These are phyloP conservation scores for Bipolaris zeicola DNA, from an alignment of 2,329 filamentous ascomycete genomes.

Conservation along the genomic window DNA sequence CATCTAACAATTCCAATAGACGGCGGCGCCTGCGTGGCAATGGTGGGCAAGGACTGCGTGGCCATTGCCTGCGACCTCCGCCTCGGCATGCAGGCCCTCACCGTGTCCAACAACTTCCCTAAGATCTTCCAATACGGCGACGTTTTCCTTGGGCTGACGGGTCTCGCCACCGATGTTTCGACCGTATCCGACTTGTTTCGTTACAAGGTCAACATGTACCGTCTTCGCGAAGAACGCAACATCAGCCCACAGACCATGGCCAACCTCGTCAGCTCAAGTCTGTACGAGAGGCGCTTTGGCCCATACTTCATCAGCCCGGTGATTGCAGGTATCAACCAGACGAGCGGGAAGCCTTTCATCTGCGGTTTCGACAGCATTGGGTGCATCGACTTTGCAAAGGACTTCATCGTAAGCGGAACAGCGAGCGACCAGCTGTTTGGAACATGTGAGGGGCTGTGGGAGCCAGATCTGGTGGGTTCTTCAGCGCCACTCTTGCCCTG, in stretches of 20 bases:
- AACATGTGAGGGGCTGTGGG: conserved; percentile 97
- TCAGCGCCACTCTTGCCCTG: not conserved
- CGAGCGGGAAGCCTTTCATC: conserved; percentile 93
- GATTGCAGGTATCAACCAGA: conserved; percentile 92
- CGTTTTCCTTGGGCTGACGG: conserved; percentile 93
- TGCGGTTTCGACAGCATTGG: conserved; percentile 99
- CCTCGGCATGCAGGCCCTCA: conserved; percentile 93
- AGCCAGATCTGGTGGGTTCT: conserved; percentile 81
- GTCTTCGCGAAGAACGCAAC: conserved; percentile 94
- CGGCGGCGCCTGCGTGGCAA: conserved; percentile 95
- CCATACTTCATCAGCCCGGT: conserved; percentile 96
- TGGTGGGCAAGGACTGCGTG: conserved; percentile 99
- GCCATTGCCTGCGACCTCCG: conserved; percentile 99
- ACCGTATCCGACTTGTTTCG: conserved; percentile 97
- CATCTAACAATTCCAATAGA: conserved; percentile 53
- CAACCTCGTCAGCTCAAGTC: conserved; percentile 82
- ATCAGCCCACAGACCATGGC: conserved; percentile 95
- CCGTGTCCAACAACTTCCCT: conserved; percentile 99
- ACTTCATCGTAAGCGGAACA: conserved; percentile 97
- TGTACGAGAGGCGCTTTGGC: conserved; percentile 96
- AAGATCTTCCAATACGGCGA: conserved; percentile 99
- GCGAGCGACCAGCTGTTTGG: conserved; percentile 97
- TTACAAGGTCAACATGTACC: conserved; percentile 99
- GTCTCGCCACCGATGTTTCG: conserved; percentile 91
- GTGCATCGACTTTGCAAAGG: conserved; percentile 99